These are phyloP conservation scores for Tympanopsis confertula DNA, from an alignment of 2,329 filamentous ascomycete species.

Conservation along the genomic window DNA sequence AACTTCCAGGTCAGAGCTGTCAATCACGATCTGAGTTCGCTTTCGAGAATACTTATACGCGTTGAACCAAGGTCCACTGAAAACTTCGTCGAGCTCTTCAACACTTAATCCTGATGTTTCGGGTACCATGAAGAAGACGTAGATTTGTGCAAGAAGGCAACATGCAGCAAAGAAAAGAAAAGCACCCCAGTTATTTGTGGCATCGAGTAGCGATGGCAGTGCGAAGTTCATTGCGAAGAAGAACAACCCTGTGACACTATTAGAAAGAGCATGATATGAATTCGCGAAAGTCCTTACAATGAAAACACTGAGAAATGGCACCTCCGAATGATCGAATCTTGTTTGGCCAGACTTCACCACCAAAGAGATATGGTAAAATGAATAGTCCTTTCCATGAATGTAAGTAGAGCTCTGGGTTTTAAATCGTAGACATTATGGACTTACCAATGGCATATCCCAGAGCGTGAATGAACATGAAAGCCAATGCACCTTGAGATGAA, in stretches of 20 bases:
- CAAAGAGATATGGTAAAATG: constrained; percentile 30
- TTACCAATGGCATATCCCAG: constrained; percentile 29
- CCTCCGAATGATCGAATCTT: constrained; percentile 28
- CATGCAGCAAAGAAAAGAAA: constrained; percentile 28
- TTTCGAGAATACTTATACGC: too few species aligned
- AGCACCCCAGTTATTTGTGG: constrained; percentile 26
- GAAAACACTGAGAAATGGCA: constrained; percentile 23
- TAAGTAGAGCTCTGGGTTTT: too few species aligned
- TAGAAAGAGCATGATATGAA: too few species aligned
- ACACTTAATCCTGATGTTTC: constrained; percentile 20
- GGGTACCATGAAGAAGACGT: constrained; percentile 25
- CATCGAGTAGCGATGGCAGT: constrained; percentile 18
- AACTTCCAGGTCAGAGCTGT: too few species aligned
- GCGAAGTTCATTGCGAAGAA: constrained; percentile 21
- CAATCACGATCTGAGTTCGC: too few species aligned
- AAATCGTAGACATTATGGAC: too few species aligned
- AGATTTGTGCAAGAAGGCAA: constrained; percentile 21
- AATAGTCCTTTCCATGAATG: too few species aligned
- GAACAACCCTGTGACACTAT: too few species aligned
- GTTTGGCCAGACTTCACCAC: constrained; percentile 30
- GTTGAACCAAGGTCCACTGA: constrained; percentile 15
- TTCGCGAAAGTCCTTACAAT: too few species aligned
- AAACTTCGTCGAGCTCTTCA: constrained; percentile 18
- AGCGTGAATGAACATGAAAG: constrained; percentile 29
- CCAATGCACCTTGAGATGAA: constrained; percentile 25